Conservation (phyloP, 192 early-diverging fungal species). For the Entomortierella beljakovae region DNA sequence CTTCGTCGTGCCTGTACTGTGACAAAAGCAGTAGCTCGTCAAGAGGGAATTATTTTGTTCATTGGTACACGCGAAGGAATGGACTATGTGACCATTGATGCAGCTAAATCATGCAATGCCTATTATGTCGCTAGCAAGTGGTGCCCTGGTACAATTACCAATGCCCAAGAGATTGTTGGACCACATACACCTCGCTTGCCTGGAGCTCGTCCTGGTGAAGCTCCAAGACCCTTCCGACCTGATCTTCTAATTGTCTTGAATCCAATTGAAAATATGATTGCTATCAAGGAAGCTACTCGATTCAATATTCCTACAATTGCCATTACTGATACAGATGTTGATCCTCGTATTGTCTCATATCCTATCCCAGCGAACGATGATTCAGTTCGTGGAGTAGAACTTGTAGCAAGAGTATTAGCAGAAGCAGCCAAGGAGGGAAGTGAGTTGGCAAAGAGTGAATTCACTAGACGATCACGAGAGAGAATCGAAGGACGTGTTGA, state of each 20-base stretch:
- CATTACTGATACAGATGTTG: slow-evolving; percentile 92
- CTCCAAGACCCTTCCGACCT: slow-evolving; percentile 72
- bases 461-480: slow-evolving; percentile 15
- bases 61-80: slow-evolving; percentile 81
- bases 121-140: slow-evolving; percentile 86
- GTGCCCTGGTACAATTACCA: slow-evolving; percentile 92
- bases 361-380: slow-evolving; percentile 97
- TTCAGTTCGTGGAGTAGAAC: slow-evolving; percentile 76
- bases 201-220: slow-evolving; percentile 50
- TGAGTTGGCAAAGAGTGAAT: slow-evolving; percentile 19
- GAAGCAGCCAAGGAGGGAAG: slow-evolving; percentile 76
- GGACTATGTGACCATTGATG: slow-evolving; percentile 77
- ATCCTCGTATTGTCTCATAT: slow-evolving; percentile 87
- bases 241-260: slow-evolving; percentile 88
- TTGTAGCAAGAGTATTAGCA: slow-evolving; percentile 86
- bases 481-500: slow-evolving; percentile 52
- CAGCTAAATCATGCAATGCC: slow-evolving; percentile 78
- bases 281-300: slow-evolving; percentile 82
- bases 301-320: slow-evolving; percentile 90
- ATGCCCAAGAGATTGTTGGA: slow-evolving; percentile 77
- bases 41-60: slow-evolving; percentile 89
- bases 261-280: slow-evolving; percentile 82
- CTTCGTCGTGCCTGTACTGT: slow-evolving; percentile 86
- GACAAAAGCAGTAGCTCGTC: slow-evolving; percentile 72
- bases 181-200: slow-evolving; percentile 63